Evolutionary conservation across 495 filamentous ascomycete species (phyloP).

Genomic region (Amorphotheca resinae): DNA sequence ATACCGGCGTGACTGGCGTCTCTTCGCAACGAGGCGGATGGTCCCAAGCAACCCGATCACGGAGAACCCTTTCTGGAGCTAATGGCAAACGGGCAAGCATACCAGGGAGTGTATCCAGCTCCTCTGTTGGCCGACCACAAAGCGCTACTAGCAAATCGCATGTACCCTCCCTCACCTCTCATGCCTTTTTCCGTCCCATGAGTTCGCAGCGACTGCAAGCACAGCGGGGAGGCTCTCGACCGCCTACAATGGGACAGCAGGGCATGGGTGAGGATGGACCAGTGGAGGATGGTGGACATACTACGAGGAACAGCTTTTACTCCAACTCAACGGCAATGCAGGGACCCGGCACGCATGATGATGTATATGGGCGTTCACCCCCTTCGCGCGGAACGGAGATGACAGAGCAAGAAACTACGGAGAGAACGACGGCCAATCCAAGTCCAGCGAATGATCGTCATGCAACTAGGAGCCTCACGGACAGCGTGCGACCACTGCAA

Average conservation of each 20-base stretch:
- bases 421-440: conserved; percentile 59
- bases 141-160: conserved; percentile 68
- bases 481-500: conserved; percentile 64
- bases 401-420: conserved; percentile 49
- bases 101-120: conserved; percentile 26
- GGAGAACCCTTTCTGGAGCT: conserved; percentile 19
- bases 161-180: conserved; percentile 76
- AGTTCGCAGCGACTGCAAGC: conserved; percentile 91
- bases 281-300: conserved; percentile 9
- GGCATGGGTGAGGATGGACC: conserved; percentile 9
- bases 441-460: conserved; percentile 56
- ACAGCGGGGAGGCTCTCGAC: conserved; percentile 51
- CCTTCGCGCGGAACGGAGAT: conserved; percentile 69
- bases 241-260: conserved; percentile 27
- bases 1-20: conserved; percentile 30
- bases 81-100: conserved; percentile 12
- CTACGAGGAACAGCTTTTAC: conserved; percentile 11
- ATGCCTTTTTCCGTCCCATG: conserved; percentile 93
- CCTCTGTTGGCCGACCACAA: conserved; percentile 37
- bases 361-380: conserved; percentile 43
- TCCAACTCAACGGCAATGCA: conserved; percentile 17
- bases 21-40: conserved; percentile 38
- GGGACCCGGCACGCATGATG: conserved; percentile 26
- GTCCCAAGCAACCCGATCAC: conserved; percentile 34
- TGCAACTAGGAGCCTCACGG: conserved; percentile 53